Evolutionary conservation across 306 rosid genomes (phyloP), one percentile per base, ranked within the genome.

Genomic region (Lathyrus aphaca): DNA sequence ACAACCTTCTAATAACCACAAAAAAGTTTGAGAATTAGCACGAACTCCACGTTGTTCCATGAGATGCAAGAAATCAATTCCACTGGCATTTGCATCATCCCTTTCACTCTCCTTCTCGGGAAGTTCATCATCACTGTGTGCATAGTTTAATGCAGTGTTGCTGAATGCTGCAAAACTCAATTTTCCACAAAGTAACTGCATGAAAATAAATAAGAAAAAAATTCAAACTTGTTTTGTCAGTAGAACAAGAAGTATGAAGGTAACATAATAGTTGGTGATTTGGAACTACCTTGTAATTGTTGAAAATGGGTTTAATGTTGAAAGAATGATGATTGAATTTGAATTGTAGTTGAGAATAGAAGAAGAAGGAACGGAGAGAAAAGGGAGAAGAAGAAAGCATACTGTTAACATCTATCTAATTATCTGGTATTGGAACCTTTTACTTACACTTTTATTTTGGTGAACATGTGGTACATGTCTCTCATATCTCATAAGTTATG

Each of bases 1-100:
- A 73, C 87, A 87, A 30, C 83, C 90, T 21, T 91, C 92, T 46
- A 89, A 64, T 61, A 89, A 79, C 89, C 91, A 91, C 75, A 87
- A 67, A 87, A 73, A 87, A 23, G 94, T 88, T 74, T 82, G 93
- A 50, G 71, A 77, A 85, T 91, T 91, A 10, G 96, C 86, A 53
- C 82, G 91, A 79, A 89, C 55, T 27, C 91, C 88, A 14, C 81
- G 91, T 14, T 66, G 71, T 79, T 85, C 91, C 97, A 84, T 87
- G 25, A 82, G 72, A 80, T 78, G 84, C 84, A 87, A 71, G 74
- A 87, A 72, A 45, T 80, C 86, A 45, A 79, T 44, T 25, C 77
- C 92, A 65, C 75, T 40, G 17, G 83, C 60, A 62, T 44, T 53
- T 53, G 19, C 63, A 60, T 44, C 69, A 23, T 66, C 58, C 15